A percentile compares a stretch with the other conserved stretches of the same genome.
Evolutionary conservation across 768 basidiomycete genomes (phyloP).

Genomic region (Guyanaporus albipodus): DNA sequence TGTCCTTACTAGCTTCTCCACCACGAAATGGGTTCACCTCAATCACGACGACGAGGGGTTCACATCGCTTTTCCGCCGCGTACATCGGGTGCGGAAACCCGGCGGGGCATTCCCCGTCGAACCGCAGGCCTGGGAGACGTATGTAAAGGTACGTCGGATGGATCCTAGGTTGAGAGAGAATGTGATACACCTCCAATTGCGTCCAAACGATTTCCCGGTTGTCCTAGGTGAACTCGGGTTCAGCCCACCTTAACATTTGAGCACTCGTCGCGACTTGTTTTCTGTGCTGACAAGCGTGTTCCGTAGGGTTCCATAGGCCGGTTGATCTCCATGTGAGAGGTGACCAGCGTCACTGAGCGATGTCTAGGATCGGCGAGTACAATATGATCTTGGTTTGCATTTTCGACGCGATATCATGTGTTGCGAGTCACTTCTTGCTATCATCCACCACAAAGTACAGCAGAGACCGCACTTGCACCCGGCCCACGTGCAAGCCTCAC

Average conservation of each 20-base stretch:
- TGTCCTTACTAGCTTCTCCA: slow-evolving; percentile 53
- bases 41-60: slow-evolving; percentile 75
- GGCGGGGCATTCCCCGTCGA: slow-evolving; percentile 76
- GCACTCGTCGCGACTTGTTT: slow-evolving; percentile 24
- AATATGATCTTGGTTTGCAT: too few relatives aligned
- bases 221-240: slow-evolving; percentile 65
- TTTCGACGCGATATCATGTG: too few relatives aligned
- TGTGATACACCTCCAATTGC: slow-evolving; percentile 49
- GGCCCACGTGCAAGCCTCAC: too few relatives aligned
- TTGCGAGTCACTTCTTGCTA: too few relatives aligned
- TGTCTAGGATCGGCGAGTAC: too few relatives aligned
- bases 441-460: too few relatives aligned
- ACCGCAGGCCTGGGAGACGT: slow-evolving; percentile 82
- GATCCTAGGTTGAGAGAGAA: slow-evolving; percentile 60
- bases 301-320: slow-evolving; percentile 30
- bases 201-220: slow-evolving; percentile 59
- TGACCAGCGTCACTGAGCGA: too few relatives aligned
- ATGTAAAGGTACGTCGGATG: slow-evolving; percentile 72
- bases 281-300: slow-evolving; percentile 1
- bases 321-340: slow-evolving; percentile 60
- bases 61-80: slow-evolving; percentile 60
- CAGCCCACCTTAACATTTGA: slow-evolving; percentile 41
- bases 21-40: slow-evolving; percentile 92
- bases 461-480: too few relatives aligned
- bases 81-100: slow-evolving; percentile 49